Percentiles rank a stretch among this genome's conserved stretches.
phyloP scores from a whole-genome alignment of 2,329 filamentous ascomycete genomes.

The Colletotrichum trifolii region DNA sequence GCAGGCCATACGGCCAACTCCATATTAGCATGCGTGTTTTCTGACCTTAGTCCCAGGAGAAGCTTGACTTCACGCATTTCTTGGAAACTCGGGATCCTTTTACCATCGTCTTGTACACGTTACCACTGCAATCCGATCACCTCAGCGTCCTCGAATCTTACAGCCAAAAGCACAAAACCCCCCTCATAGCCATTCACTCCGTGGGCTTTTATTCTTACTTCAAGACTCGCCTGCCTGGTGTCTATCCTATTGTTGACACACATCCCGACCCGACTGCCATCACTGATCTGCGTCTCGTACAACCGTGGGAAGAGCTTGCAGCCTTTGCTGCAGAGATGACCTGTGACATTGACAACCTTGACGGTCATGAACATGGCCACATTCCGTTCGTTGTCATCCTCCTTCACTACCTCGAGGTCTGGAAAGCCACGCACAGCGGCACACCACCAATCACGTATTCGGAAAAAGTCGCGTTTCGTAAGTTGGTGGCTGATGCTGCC shows the following conservation, averaged over 20 bases:
- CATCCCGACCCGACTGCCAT: slow-evolving; percentile 90
- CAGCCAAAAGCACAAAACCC: slow-evolving; percentile 68
- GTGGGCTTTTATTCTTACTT: slow-evolving; percentile 93
- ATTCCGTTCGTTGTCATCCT: slow-evolving; percentile 88
- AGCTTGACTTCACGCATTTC: slow-evolving; percentile 52
- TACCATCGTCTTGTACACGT: slow-evolving; percentile 66
- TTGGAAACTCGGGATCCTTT: slow-evolving; percentile 56
- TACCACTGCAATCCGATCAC: slow-evolving; percentile 58
- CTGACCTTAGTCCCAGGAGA: slow-evolving; percentile 38
- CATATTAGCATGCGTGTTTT: neutral
- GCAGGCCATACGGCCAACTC: slow-evolving; percentile 40
- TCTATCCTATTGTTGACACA: slow-evolving; percentile 93
- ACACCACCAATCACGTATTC: slow-evolving; percentile 78
- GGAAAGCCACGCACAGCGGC: slow-evolving; percentile 79
- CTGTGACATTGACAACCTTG: slow-evolving; percentile 73
- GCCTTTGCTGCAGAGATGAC: slow-evolving; percentile 76
- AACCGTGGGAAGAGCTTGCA: slow-evolving; percentile 85
- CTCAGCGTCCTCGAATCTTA: slow-evolving; percentile 60
- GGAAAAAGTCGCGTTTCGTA: slow-evolving; percentile 87
- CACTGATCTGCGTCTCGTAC: slow-evolving; percentile 84
- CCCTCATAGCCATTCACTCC: slow-evolving; percentile 86
- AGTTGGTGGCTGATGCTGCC: slow-evolving; percentile 73
- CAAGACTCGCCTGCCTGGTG: slow-evolving; percentile 78
- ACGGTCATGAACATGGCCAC: slow-evolving; percentile 88
- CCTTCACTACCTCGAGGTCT: slow-evolving; percentile 82